A percentile compares a stretch with the other conserved stretches of the same genome.
phyloP scores from a whole-genome alignment of 192 early-diverging fungal species.

The Coemansia sp. region DNA sequence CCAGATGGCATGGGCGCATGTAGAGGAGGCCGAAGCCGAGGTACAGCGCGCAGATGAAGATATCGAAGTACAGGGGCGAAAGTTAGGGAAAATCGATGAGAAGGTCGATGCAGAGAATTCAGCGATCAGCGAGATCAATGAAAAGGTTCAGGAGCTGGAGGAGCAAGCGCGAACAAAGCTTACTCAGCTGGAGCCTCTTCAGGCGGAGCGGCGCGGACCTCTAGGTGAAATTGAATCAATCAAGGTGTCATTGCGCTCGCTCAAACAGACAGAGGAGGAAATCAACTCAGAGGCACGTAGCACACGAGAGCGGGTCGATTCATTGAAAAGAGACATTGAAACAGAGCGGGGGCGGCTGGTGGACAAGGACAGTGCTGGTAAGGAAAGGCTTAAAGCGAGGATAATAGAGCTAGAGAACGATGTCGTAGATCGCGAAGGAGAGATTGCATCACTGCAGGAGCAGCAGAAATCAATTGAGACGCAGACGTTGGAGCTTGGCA shows the following conservation, averaged over 20 bases:
- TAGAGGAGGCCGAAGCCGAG: slow-evolving; percentile 56
- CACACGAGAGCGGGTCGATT: slow-evolving; percentile 39
- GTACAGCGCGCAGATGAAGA: slow-evolving; percentile 34
- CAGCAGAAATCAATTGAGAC: slow-evolving; percentile 34
- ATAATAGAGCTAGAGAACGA: slow-evolving; percentile 26
- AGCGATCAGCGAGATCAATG: slow-evolving; percentile 46
- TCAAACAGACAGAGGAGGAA: slow-evolving; percentile 49
- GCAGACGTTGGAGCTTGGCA: slow-evolving; percentile 19
- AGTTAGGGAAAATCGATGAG: slow-evolving; percentile 48
- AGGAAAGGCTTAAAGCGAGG: slow-evolving; percentile 13
- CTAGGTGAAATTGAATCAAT: slow-evolving; percentile 12
- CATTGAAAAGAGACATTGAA: slow-evolving; percentile 26
- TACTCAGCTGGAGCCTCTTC: slow-evolving; percentile 25
- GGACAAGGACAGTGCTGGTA: slow-evolving; percentile 33
- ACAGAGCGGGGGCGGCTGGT: slow-evolving; percentile 37
- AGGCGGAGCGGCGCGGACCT: slow-evolving; percentile 20
- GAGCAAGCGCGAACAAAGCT: slow-evolving; percentile 21
- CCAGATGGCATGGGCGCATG: slow-evolving; percentile 73
- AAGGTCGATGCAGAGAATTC: slow-evolving; percentile 56
- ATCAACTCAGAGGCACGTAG: slow-evolving; percentile 49
- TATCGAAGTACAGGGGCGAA: slow-evolving; percentile 22
- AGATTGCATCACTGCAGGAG: slow-evolving; percentile 25
- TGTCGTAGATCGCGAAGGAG: slow-evolving; percentile 31
- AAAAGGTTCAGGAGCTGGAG: slow-evolving; percentile 40
- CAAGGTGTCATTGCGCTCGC: slow-evolving; percentile 23